Evolutionary conservation across 2,329 filamentous ascomycete species (phyloP).

Genomic region (Celoporthe dispersa): DNA sequence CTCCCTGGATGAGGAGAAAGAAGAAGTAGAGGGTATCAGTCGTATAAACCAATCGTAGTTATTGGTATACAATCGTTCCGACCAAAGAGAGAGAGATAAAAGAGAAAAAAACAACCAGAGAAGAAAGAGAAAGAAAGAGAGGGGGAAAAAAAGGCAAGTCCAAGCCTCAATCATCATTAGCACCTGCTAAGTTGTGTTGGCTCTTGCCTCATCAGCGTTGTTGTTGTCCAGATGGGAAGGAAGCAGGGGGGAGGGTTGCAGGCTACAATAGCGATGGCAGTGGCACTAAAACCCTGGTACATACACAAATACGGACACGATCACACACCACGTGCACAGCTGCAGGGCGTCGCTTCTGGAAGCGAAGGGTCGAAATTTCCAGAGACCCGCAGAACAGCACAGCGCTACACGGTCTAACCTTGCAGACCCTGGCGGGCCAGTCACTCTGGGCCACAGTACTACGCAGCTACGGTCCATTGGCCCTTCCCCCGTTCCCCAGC

Average conservation of each 20-base stretch:
- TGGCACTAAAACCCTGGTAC: background rate
- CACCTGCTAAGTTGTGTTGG: background rate
- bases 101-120: too few species aligned
- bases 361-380: constrained; percentile 11
- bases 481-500: background rate
- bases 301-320: background rate
- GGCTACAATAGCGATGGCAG: background rate
- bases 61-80: too few species aligned
- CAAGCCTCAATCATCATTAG: background rate
- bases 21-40: background rate
- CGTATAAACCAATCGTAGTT: too few species aligned
- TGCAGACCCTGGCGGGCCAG: background rate
- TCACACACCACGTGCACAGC: background rate
- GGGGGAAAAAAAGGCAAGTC: too few species aligned
- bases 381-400: background rate
- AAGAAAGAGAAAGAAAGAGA: too few species aligned
- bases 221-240: background rate
- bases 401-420: background rate
- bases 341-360: background rate
- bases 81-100: too few species aligned
- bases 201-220: background rate
- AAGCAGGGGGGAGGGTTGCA: background rate
- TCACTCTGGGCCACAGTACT: background rate
- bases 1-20: background rate
- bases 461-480: background rate